These are phyloP conservation scores for Pichia sp. DNA, from an alignment of 1,139 yeast species.

Conservation along the genomic window DNA sequence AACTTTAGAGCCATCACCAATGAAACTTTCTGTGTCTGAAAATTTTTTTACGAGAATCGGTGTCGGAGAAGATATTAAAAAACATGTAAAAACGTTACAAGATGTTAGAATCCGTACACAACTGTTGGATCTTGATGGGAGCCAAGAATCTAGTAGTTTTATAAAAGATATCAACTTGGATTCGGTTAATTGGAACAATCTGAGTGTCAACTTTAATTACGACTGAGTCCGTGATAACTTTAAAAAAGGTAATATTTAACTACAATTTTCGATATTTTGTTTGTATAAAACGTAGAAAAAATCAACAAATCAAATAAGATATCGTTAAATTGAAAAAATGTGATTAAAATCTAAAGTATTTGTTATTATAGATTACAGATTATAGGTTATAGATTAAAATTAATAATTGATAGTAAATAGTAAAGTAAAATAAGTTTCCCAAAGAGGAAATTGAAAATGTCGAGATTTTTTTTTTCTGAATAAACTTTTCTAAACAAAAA, in stretches of 20 bases:
- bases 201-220: conserved; percentile 4
- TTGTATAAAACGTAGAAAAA: no score
- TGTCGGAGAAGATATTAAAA: conserved; percentile 48
- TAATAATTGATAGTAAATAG: no score
- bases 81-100: conserved; percentile 51
- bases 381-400: no score
- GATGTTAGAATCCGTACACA: conserved; percentile 63
- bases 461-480: no score
- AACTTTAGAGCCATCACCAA: conserved; percentile 1
- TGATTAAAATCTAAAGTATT: no score
- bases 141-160: conserved; percentile 19
- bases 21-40: conserved; percentile 12
- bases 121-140: conserved; percentile 46
- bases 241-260: no score
- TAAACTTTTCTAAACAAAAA: no score
- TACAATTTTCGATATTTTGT: not conserved
- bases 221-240: not conserved
- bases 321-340: no score
- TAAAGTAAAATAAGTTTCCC: no score
- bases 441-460: no score
- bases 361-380: no score
- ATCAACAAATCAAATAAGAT: no score
- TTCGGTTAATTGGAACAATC: conserved; percentile 1
- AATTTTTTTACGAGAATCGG: conserved; percentile 11
- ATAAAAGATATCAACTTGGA: not conserved